Conservation (phyloP, 192 early-diverging fungal species). For the Linnemannia hyalina region DNA sequence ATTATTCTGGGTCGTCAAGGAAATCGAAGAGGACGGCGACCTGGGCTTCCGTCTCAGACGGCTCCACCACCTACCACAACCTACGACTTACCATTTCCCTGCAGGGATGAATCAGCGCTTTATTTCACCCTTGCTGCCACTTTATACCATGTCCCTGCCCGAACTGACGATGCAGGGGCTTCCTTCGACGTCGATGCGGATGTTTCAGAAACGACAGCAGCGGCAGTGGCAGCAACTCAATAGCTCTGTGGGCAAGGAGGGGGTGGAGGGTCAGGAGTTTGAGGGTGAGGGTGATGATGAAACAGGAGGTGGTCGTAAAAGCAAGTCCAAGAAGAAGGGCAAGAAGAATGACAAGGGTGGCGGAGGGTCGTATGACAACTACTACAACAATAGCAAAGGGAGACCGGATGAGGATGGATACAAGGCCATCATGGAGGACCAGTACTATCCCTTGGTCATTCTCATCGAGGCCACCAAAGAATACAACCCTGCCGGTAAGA, state of each 20-base stretch:
- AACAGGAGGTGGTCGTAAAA: background rate
- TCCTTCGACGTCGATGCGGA: conserved; percentile 47
- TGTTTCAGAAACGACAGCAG: conserved; percentile 45
- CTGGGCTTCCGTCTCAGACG: conserved; percentile 40
- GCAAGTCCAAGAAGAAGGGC: conserved; percentile 6
- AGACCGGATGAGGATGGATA: conserved; percentile 11
- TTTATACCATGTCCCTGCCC: conserved; percentile 56
- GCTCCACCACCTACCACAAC: conserved; percentile 46
- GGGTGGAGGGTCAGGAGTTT: background rate
- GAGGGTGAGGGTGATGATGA: conserved; percentile 11
- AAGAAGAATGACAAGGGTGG: conserved; percentile 16
- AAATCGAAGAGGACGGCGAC: conserved; percentile 47
- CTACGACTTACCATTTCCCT: conserved; percentile 52
- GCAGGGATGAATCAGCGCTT: conserved; percentile 55
- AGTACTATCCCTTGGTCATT: conserved; percentile 51
- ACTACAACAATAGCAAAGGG: conserved; percentile 4
- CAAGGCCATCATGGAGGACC: conserved; percentile 55
- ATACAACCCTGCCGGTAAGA: conserved; percentile 35
- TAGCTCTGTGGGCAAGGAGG: background rate
- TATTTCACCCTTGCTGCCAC: conserved; percentile 48
- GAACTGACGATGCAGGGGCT: conserved; percentile 53
- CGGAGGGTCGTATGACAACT: background rate
- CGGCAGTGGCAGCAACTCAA: conserved; percentile 31
- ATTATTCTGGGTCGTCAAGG: conserved; percentile 51
- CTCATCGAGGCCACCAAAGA: conserved; percentile 42